These are phyloP conservation scores for Fragaria iinumae DNA, from an alignment of 306 rosid genomes.

Conservation along the genomic window DNA sequence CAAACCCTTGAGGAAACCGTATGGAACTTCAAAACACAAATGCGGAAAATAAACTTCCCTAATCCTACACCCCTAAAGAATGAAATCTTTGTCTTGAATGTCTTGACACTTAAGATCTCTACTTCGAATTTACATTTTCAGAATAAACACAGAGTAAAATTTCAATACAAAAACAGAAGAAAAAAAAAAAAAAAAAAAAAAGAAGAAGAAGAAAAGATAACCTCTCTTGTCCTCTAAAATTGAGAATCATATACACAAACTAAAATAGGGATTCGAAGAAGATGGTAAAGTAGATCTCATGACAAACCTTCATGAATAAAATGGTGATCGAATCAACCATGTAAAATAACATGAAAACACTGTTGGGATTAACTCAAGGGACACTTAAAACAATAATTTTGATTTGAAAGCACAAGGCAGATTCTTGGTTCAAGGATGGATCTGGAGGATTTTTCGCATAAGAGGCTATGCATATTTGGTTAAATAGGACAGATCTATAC, in stretches of 20 bases:
- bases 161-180: no score
- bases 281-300: not conserved
- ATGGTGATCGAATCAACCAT: not conserved
- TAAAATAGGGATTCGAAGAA: no score
- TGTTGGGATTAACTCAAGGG: not conserved
- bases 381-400: not conserved
- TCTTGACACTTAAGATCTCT: no score
- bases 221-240: not conserved
- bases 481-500: not conserved
- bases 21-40: no score
- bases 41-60: no score
- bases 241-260: not conserved
- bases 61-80: no score
- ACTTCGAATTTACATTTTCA: no score
- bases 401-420: not conserved
- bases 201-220: no score
- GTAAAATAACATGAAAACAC: not conserved
- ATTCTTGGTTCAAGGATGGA: not conserved
- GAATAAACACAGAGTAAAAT: no score
- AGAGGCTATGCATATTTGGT: not conserved
- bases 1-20: no score
- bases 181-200: no score
- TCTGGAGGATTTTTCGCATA: not conserved
- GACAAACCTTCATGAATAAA: not conserved
- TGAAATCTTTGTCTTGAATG: no score